Percentiles rank a stretch among this genome's conserved stretches.
phyloP scores from a whole-genome alignment of 2,329 filamentous ascomycete species.

The Onygenales sp. region DNA sequence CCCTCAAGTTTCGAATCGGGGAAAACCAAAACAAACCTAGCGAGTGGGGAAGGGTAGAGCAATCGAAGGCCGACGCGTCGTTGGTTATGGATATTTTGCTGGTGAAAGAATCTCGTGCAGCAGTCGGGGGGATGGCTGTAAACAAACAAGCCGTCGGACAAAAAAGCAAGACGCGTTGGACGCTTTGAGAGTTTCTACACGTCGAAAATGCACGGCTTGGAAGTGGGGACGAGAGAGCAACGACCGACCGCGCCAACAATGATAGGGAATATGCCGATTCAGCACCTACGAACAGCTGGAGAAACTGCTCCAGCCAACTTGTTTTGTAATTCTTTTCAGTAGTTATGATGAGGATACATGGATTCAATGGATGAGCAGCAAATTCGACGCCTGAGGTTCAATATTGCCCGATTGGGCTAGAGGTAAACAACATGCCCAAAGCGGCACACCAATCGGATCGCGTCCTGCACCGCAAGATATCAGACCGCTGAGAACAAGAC shows the following conservation, averaged over 20 bases:
- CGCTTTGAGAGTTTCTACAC: too few relatives aligned
- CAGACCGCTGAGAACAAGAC: background rate
- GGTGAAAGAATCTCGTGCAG: background rate
- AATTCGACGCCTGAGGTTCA: background rate
- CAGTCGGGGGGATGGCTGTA: background rate
- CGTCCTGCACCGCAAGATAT: background rate
- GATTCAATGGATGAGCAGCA: too few relatives aligned
- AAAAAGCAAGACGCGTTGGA: too few relatives aligned
- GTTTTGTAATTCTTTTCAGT: too few relatives aligned
- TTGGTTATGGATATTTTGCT: background rate
- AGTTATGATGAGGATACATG: too few relatives aligned
- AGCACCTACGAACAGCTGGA: too few relatives aligned
- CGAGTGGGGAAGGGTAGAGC: background rate
- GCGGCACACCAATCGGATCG: background rate
- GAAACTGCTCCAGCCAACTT: too few relatives aligned
- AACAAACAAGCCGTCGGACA: background rate
- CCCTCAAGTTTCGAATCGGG: too few relatives aligned
- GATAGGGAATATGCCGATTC: too few relatives aligned
- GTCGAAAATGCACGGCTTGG: too few relatives aligned
- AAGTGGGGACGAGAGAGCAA: too few relatives aligned
- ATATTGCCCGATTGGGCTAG: conserved; percentile 4
- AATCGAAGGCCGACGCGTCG: background rate
- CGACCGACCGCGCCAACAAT: too few relatives aligned
- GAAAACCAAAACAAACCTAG: background rate
- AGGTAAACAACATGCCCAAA: conserved; percentile 3